These are phyloP conservation scores for Metroxylon sagu DNA, from an alignment of 176 grass and related monocot genomes.

Conservation along the genomic window DNA sequence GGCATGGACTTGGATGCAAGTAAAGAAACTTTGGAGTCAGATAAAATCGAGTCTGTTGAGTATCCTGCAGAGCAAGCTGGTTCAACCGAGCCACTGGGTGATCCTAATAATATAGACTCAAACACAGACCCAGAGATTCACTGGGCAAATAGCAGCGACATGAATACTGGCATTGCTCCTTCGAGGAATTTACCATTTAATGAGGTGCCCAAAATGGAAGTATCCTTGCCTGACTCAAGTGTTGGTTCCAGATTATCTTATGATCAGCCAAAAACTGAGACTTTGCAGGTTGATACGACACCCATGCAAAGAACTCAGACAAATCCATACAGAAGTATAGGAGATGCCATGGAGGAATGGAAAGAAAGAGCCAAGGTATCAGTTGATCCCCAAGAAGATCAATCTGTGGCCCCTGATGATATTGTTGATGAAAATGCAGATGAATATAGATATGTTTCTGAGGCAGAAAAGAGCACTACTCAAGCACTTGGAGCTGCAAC, in stretches of 20 bases:
- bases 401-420: constrained; percentile 37
- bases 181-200: constrained; percentile 52
- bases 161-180: constrained; percentile 47
- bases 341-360: constrained; percentile 85
- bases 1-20: constrained; percentile 30
- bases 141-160: constrained; percentile 59
- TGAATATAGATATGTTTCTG: constrained; percentile 69
- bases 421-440: constrained; percentile 55
- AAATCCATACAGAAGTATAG: constrained; percentile 87
- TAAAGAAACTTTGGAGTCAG: constrained; percentile 34
- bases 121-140: constrained; percentile 53
- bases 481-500: constrained; percentile 81
- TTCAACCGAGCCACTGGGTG: constrained; percentile 17
- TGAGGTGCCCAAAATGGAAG: constrained; percentile 52
- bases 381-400: constrained; percentile 57
- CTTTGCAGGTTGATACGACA: constrained; percentile 37
- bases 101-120: constrained; percentile 37
- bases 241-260: constrained; percentile 57
- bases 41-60: constrained; percentile 36
- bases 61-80: constrained; percentile 30
- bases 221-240: constrained; percentile 51
- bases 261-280: constrained; percentile 43
- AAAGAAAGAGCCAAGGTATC: constrained; percentile 89
- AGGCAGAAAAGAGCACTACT: constrained; percentile 76
- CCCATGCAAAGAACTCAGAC: constrained; percentile 44